Base-by-base conservation (phyloP, 192 early-diverging fungal genomes). In the Podila epigama region DNA sequence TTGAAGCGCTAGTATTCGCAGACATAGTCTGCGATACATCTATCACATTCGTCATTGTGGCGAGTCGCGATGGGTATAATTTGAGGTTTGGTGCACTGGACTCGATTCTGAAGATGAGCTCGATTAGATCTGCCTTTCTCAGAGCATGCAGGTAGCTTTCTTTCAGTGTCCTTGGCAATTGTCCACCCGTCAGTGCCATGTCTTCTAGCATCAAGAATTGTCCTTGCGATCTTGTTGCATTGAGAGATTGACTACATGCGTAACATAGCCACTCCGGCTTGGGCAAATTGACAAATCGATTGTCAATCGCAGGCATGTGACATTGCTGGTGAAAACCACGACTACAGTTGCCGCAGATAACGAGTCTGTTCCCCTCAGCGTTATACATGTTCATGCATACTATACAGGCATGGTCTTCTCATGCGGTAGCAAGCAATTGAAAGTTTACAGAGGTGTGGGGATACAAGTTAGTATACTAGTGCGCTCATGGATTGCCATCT, bases 251-350 rank as follows among this genome's bases (percentile, higher is more conserved):
- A 27, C 32, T 40, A n/a, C 71, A 75, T 1, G 54, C 40, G 27
- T 51, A 58, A 41, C 80, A 82, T 34, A 52, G 52, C 73, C 73
- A 82, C 35, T 61, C 75, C 18, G 68, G 65, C 13, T 67, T 62
- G 4, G 34, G 51, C 33, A 63, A 68, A 16, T 75, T 65, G 13
- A 72, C 53, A 40, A 52, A 70, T 27, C 63, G 62, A 37, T 61
- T 72, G 9, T 79, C 73, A 39, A 82, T 78, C 1, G 56, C 15
- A 25, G 80, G 80, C 39, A 51, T 57, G 31, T 82, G 67, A 18
- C 81, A 82, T 20, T 44, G 68, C 52, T 79, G 81, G 41, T 82
- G 81, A 36, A 67, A 82, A 9, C 69, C 65, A 28, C 81, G 54
- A 48, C 69, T 69, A 52, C 81, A 82, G 5, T 44, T 54, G 53